Evolutionary conservation across 1,284 basidiomycete genomes (phyloP), one percentile per base, ranked within the genome.

Genomic region (Neotropicomus parvogracilis): DNA sequence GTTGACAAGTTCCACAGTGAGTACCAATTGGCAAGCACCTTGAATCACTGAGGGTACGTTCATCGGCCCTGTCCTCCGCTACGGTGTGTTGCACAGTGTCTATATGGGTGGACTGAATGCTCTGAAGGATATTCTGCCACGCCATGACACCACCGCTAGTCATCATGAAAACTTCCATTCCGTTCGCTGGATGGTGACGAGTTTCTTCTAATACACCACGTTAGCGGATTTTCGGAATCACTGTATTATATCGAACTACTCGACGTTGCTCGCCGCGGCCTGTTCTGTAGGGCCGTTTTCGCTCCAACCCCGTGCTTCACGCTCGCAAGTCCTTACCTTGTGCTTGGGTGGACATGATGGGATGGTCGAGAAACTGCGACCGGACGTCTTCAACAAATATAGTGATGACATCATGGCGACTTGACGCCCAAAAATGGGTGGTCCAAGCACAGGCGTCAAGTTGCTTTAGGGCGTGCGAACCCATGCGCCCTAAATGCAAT

Each of bases 381-480:
- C 6, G 4, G 16, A 28, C 3, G 42, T 10, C 17, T 31, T 40
- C 34, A n/a, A n/a, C n/a, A n/a, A n/a, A 24, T 40, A 16, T n/a
- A 27, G 16, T 17, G 13, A 24, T 47, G 44, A 47, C 33, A 16
- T 47, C 44, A 46, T n/a, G 4, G 6, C 24, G 8, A 24, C 24
- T 24, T 24, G 24, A 24, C 24, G 24, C 24, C 24, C 4, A 24
- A 24, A 24, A 24, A 5, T 8, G n/a, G 16, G 21, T 28, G 46
- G 36, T 26, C 48, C 24, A 16, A 34, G 46, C 34, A 49, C 47
- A 21, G 6, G 38, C 38, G 38, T 27, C 31, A 24, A 24, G 8
- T 24, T 35, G 24, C n/a, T n/a, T n/a, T 27, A 2, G 19, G 44
- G 29, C 46, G 46, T 44, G 46, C 17, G 46, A 38, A 35, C 32